Base-by-base conservation (phyloP, 2,329 filamentous ascomycete genomes). In the Stromatinia cepivora region DNA sequence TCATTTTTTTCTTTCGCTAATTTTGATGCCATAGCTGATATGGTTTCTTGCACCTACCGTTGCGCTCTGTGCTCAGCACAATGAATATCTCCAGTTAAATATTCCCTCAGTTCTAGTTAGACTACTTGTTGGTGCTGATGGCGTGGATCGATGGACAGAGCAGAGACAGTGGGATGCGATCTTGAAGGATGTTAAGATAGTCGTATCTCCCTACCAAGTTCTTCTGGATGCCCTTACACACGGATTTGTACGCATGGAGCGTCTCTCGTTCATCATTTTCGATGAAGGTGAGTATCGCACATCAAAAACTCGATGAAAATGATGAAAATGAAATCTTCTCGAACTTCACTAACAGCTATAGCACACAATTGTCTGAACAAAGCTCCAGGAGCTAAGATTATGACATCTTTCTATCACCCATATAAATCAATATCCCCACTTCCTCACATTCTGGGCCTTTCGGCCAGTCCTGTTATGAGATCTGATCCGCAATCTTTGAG, bases 41-140 rank as follows among this genome's bases (percentile, higher is more conserved):
- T 94, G 92, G 92, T 92, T 94, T 74, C 80, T 92, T 53, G 86
- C 88, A 0, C 90, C 91, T 0, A 93, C 89, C 0, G 85, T 92
- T 5, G 81, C 86, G 1, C 82, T 94, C 0, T 90, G 88, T 69
- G 75, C 81, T 8, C 92, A 94, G 73, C 92, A 94, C 75, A 82
- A 83, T 73, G 79, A 82, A 3, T 86, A 88, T 28, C 84, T 94
- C 62, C 79, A 81, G 13, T 77, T 82, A 0, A 87, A 92, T 69
- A 85, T 92, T 2, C 84, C 86, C 15, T 75, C 79, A 1, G 82
- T 85, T 68, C 82, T 84, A 64, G 80, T 84, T 11, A 82, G 84
- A 58, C 78, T 86, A 1, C 79, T 91, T 25, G 85, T 82, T 13
- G 87, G 88, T 25, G 78, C 79, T 13, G 87, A 90, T 72, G 84